Evolutionary conservation across 805 yeast genomes (phyloP).

Genomic region (Candida hungchunana): DNA sequence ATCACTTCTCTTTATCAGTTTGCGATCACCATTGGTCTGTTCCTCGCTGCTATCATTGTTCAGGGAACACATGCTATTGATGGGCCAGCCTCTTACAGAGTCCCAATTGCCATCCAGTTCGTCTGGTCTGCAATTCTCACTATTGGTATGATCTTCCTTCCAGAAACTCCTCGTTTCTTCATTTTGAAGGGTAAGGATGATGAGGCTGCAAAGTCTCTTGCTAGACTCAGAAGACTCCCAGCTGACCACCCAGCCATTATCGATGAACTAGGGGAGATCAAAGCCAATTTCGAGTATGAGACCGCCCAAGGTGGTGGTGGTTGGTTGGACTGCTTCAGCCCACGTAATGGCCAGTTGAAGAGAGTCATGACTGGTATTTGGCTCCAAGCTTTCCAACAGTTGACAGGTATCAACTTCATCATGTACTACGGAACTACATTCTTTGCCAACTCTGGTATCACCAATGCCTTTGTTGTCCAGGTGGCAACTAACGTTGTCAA

Average conservation of each 20-base stretch:
- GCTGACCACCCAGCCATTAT: slow-evolving; percentile 38
- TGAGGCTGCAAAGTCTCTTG: slow-evolving; percentile 53
- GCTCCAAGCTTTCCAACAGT: slow-evolving; percentile 53
- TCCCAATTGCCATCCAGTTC: slow-evolving; percentile 71
- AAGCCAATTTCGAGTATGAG: slow-evolving; percentile 45
- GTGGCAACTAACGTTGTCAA: slow-evolving; percentile 43
- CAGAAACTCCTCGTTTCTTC: slow-evolving; percentile 73
- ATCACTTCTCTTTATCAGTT: slow-evolving; percentile 73
- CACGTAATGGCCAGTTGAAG: slow-evolving; percentile 36
- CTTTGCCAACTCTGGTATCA: slow-evolving; percentile 48
- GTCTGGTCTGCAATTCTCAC: slow-evolving; percentile 62
- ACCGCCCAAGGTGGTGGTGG: slow-evolving; percentile 26
- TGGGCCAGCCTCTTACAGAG: slow-evolving; percentile 59
- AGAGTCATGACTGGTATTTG: slow-evolving; percentile 41
- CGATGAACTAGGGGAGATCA: slow-evolving; percentile 45
- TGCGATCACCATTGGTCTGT: slow-evolving; percentile 67
- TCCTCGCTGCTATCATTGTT: slow-evolving; percentile 66
- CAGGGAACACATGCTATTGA: slow-evolving; percentile 57
- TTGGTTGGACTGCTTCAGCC: slow-evolving; percentile 33
- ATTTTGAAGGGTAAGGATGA: slow-evolving; percentile 53
- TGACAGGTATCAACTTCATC: slow-evolving; percentile 69
- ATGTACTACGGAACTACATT: slow-evolving; percentile 67
- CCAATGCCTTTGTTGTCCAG: slow-evolving; percentile 42
- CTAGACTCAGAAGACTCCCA: slow-evolving; percentile 50
- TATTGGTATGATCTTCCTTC: slow-evolving; percentile 60